Percentiles rank a stretch among this genome's conserved stretches.
Conservation (phyloP, 2,329 filamentous ascomycete species). For the Exophiala spinifera region DNA sequence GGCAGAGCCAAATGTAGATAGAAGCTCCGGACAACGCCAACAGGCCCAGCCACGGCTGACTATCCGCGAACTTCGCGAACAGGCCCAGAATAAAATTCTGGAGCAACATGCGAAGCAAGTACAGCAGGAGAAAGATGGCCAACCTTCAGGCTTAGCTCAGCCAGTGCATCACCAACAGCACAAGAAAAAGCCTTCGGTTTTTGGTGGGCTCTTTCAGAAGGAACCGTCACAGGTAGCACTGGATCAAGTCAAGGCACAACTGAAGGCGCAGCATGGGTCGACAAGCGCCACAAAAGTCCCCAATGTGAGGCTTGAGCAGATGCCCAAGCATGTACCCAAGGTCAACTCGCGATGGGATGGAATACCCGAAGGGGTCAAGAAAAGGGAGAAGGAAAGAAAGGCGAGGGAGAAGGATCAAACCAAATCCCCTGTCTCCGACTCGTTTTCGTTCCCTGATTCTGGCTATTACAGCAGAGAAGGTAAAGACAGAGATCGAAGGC, state of each 20-base stretch:
- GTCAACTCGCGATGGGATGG: conserved; percentile 57
- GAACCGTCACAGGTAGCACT: conserved; percentile 49
- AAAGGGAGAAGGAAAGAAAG: conserved; percentile 30
- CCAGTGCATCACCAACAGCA: background rate
- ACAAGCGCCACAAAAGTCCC: conserved; percentile 36
- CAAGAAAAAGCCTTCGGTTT: conserved; percentile 37
- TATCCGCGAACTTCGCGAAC: conserved; percentile 18
- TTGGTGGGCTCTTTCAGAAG: conserved; percentile 48
- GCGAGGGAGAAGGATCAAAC: conserved; percentile 13
- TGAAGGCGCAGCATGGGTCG: conserved; percentile 39
- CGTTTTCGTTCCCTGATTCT: conserved; percentile 3
- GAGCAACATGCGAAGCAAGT: conserved; percentile 1
- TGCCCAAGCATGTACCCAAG: conserved; percentile 50
- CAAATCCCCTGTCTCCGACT: conserved; percentile 6
- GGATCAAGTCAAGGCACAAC: conserved; percentile 43
- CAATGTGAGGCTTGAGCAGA: conserved; percentile 43
- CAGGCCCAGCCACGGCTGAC: conserved; percentile 15
- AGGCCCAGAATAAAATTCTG: conserved; percentile 10
- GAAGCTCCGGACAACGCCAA: background rate
- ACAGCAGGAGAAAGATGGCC: background rate
- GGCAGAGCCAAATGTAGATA: background rate
- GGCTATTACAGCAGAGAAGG: background rate
- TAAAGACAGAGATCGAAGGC: background rate
- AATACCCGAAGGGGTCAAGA: conserved; percentile 43
- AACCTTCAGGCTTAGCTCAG: background rate